These are phyloP conservation scores for Aspergillus flavus DNA, from an alignment of 2,329 filamentous ascomycete species.

Conservation along the genomic window DNA sequence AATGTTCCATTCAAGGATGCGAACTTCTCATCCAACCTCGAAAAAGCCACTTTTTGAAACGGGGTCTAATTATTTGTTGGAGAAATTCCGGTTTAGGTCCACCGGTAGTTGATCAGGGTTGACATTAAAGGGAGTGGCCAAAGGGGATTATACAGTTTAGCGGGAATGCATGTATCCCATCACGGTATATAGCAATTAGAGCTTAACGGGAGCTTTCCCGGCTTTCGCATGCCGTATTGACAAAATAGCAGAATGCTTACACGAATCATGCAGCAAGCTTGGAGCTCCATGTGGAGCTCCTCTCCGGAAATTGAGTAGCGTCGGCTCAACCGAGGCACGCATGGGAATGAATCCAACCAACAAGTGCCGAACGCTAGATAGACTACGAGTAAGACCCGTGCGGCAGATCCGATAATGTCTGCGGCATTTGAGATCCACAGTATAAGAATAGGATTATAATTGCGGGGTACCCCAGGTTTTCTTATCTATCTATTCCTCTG, in stretches of 20 bases:
- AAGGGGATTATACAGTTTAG: not conserved
- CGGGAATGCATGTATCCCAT: too few relatives aligned
- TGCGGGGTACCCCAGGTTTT: not conserved
- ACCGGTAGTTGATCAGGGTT: too few relatives aligned
- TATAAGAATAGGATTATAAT: not conserved
- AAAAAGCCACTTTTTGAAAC: slow-evolving; percentile 32
- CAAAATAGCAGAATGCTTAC: not conserved
- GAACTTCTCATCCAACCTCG: slow-evolving; percentile 51
- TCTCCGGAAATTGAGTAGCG: not conserved
- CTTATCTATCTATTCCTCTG: not conserved
- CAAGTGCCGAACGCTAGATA: not conserved
- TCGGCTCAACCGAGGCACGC: not conserved
- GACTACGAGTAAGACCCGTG: not conserved
- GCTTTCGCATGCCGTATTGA: not conserved
- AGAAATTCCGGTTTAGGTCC: too few relatives aligned
- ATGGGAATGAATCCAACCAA: not conserved
- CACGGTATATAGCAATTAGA: not conserved
- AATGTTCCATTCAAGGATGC: slow-evolving; percentile 53
- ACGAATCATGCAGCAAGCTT: not conserved
- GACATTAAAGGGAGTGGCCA: too few relatives aligned
- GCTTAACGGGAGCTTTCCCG: not conserved
- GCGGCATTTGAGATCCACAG: not conserved
- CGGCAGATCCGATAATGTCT: not conserved
- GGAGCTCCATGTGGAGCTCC: not conserved
- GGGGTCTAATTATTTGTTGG: too few relatives aligned